Evolutionary conservation across 2,329 filamentous ascomycete genomes (phyloP), one percentile per base, ranked within the genome.

Genomic region (Ophiostoma montium): DNA sequence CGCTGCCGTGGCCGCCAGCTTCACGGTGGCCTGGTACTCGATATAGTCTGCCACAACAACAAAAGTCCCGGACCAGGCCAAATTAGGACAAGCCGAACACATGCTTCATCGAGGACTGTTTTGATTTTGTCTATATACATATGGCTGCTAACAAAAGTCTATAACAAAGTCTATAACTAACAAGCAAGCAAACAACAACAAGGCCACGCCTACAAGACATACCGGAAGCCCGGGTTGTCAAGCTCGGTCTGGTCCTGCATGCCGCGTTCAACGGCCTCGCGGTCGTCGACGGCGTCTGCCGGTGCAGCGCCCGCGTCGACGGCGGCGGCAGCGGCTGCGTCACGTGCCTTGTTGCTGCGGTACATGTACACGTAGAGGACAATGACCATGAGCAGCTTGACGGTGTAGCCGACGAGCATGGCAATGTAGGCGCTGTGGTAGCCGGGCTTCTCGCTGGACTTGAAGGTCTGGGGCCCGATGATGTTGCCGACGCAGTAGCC

Each of bases 311-410:
- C 23, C 19, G 47, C 46, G 43, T 63, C 66, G 55, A 73, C 71
- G 8, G 48, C 50, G 18, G 55, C 53, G 1, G 60, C 64, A 3
- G 65, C 69, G 38, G 70, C 69, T 0, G 67, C 59, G 57, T 79
- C 75, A 16, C 75, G 61, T 52, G 67, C 68, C 59, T 72, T 74
- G 58, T 78, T 79, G 12, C 66, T 66, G 2, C 61, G 57, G 56
- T 63, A 74, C 74, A 78, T 78, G 54, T 76, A 78, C 1, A 70
- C 53, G 51, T 75, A 77, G 1, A 79, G 56, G 0, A 72, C 61
- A 0, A 71, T 55, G 1, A 77, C 71, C 51, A 68, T 64, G 2
- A 63, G 50, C 0, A 76, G 60, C 59, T 78, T 77, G 11, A 76
- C 63, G 3, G 64, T 62, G 53, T 78, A 78, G 0, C 74, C 74